Conservation (phyloP, 192 early-diverging fungal genomes). For the Coemansia sp. region DNA sequence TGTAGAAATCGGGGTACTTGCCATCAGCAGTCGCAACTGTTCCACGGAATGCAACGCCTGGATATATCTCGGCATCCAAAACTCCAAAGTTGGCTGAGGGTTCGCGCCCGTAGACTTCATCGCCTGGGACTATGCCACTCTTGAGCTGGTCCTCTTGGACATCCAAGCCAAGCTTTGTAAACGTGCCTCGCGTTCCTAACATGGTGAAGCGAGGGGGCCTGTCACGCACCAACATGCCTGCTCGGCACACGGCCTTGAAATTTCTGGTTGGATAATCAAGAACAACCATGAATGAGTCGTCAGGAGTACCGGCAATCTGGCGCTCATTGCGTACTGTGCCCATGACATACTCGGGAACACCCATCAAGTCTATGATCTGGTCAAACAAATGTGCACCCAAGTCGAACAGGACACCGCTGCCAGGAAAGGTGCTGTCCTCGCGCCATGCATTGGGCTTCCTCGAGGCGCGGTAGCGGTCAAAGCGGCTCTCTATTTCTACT, state of each 20-base stretch:
- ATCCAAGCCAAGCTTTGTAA: conserved; percentile 65
- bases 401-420: conserved; percentile 73
- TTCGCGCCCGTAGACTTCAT: conserved; percentile 61
- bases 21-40: conserved; percentile 58
- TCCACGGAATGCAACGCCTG: conserved; percentile 54
- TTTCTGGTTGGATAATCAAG: conserved; percentile 59
- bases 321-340: conserved; percentile 66
- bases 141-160: conserved; percentile 75
- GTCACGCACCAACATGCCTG: conserved; percentile 67
- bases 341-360: conserved; percentile 61
- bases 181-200: conserved; percentile 68
- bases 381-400: conserved; percentile 66
- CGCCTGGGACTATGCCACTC: conserved; percentile 56
- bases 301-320: conserved; percentile 51
- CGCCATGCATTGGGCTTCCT: conserved; percentile 69
- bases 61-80: conserved; percentile 50
- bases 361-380: conserved; percentile 66
- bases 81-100: conserved; percentile 49
- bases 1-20: conserved; percentile 62
- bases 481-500: conserved; percentile 70
- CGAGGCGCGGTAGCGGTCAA: conserved; percentile 70
- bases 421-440: conserved; percentile 59
- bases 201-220: conserved; percentile 64
- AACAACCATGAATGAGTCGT: conserved; percentile 67
- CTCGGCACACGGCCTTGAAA: conserved; percentile 60